A percentile compares a stretch with the other conserved stretches of the same genome.
Conservation (phyloP, 148 eudicot species). For the Arbutus unedo region DNA sequence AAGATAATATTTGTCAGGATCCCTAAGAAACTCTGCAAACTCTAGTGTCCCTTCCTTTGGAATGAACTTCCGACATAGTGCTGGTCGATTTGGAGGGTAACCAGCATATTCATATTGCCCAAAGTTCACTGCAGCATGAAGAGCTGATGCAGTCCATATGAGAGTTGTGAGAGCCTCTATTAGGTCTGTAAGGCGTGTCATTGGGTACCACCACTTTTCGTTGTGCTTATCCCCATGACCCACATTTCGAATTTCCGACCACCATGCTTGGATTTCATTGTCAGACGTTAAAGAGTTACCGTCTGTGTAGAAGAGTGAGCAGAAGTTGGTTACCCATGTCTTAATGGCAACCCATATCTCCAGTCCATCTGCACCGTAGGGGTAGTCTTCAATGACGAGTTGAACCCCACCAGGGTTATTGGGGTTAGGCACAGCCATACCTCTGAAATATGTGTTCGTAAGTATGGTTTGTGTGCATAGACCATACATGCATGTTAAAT, state of each 20-base stretch:
- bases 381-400: slow-evolving; percentile 33
- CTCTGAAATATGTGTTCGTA: slow-evolving; percentile 12
- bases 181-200: slow-evolving; percentile 19
- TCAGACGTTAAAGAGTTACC: slow-evolving; percentile 23
- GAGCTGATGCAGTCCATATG: slow-evolving; percentile 29
- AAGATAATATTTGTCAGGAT: slow-evolving; percentile 22
- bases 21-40: slow-evolving; percentile 18
- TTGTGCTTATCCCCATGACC: slow-evolving; percentile 28
- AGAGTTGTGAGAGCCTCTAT: slow-evolving; percentile 25
- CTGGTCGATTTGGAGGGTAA: slow-evolving; percentile 27
- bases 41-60: slow-evolving; percentile 24
- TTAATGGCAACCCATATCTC: slow-evolving; percentile 30
- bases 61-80: slow-evolving; percentile 17
- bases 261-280: slow-evolving; percentile 28
- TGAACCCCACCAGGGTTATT: slow-evolving; percentile 12
- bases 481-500: not conserved
- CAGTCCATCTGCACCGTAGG: slow-evolving; percentile 32
- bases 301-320: slow-evolving; percentile 17
- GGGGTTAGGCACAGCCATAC: slow-evolving; percentile 15
- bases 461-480: not conserved
- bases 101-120: slow-evolving; percentile 32
- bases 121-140: slow-evolving; percentile 35
- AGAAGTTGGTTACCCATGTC: slow-evolving; percentile 25
- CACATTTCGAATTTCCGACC: slow-evolving; percentile 22
- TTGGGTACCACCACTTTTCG: slow-evolving; percentile 26